phyloP scores from a whole-genome alignment of 1,284 basidiomycete genomes.

The Tilletia indica region DNA sequence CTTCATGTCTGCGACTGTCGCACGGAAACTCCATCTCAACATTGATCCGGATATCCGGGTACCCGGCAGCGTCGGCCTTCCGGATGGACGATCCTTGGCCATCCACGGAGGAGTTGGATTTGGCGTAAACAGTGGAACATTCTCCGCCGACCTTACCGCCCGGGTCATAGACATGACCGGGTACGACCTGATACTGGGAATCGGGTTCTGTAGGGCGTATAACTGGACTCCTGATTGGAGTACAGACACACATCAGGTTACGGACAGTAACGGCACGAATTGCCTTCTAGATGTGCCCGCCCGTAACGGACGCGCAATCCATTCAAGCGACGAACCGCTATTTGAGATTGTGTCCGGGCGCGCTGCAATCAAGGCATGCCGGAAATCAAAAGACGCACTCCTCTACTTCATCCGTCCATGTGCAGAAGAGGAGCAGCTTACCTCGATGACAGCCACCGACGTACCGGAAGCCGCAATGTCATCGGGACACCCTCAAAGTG shows the following conservation, averaged over 20 bases:
- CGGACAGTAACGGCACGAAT: not conserved
- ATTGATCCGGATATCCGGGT: not conserved
- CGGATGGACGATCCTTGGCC: not conserved
- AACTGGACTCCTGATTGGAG: not conserved
- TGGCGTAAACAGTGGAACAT: not conserved
- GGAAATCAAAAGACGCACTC: not conserved
- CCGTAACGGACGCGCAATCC: not conserved
- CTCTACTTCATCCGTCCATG: not conserved
- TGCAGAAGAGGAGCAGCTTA: no score
- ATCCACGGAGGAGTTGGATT: not conserved
- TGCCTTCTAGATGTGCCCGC: not conserved
- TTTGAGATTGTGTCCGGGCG: not conserved
- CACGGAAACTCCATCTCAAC: not conserved
- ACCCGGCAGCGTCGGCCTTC: not conserved
- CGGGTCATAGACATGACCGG: not conserved
- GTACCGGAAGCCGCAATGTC: no score
- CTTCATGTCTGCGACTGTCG: not conserved
- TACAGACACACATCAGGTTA: not conserved
- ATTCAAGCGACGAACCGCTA: not conserved
- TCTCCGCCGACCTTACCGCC: not conserved
- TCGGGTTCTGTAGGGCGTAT: not conserved
- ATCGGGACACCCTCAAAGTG: not conserved
- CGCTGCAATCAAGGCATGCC: not conserved
- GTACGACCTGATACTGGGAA: conserved; percentile 7
- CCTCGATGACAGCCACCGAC: not conserved